phyloP scores from a whole-genome alignment of 1,284 basidiomycete genomes.

The Boletus semigastroideus region DNA sequence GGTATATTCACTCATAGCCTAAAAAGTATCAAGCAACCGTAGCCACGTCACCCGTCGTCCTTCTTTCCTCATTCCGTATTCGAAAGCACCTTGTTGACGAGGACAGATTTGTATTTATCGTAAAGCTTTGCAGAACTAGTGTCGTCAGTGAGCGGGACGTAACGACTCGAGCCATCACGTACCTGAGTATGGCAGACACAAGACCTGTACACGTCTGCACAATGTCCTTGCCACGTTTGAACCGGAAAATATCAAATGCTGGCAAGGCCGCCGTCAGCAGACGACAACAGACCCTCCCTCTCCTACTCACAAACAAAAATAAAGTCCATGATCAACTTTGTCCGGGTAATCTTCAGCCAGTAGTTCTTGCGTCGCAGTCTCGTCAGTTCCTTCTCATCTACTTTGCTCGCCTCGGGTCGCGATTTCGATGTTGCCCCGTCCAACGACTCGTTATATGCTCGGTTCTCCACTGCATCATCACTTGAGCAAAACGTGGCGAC shows the following conservation, averaged over 20 bases:
- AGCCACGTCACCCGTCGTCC: not conserved
- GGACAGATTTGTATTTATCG: conserved; percentile 59
- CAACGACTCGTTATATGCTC: conserved; percentile 73
- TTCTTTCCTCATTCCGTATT: conserved; percentile 18
- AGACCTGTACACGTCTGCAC: conserved; percentile 68
- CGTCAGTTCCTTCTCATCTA: conserved; percentile 69
- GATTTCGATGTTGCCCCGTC: conserved; percentile 69
- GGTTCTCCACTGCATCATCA: conserved; percentile 54
- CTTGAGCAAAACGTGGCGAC: conserved; percentile 1
- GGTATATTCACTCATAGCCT: conserved; percentile 16
- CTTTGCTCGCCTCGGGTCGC: conserved; percentile 53
- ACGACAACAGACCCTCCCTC: not conserved
- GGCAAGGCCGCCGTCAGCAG: conserved; percentile 23
- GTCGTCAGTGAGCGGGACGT: conserved; percentile 9
- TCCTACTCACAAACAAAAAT: conserved; percentile 75
- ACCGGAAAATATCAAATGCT: conserved; percentile 57
- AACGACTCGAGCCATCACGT: conserved; percentile 16
- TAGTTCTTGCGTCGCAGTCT: conserved; percentile 67
- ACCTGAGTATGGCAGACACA: conserved; percentile 71
- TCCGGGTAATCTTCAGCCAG: conserved; percentile 68
- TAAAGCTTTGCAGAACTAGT: conserved; percentile 66
- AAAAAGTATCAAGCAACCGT: not conserved
- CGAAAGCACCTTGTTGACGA: conserved; percentile 47
- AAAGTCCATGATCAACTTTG: conserved; percentile 76
- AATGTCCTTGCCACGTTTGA: conserved; percentile 59